These are phyloP conservation scores for Eurotiales sp. DNA, from an alignment of 2,329 filamentous ascomycete genomes.

Conservation along the genomic window DNA sequence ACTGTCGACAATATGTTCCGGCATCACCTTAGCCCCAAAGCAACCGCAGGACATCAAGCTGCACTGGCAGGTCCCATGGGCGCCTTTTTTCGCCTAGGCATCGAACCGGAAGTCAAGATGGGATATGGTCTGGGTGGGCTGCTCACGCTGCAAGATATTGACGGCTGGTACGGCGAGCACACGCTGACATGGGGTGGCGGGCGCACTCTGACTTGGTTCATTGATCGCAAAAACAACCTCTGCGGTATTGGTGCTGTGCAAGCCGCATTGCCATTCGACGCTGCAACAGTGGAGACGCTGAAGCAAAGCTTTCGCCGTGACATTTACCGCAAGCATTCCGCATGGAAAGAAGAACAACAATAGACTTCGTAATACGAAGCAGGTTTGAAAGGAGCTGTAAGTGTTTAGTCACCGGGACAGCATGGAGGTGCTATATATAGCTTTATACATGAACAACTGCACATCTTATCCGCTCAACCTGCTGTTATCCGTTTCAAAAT, in stretches of 20 bases:
- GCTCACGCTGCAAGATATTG: conserved; percentile 38
- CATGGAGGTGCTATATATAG: too few species aligned
- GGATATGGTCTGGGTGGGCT: conserved; percentile 43
- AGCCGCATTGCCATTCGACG: conserved; percentile 34
- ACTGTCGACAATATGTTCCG: conserved; percentile 28
- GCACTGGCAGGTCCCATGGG: conserved; percentile 31
- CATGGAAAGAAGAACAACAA: conserved; percentile 26
- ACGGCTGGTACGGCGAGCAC: conserved; percentile 43
- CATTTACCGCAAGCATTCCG: conserved; percentile 38
- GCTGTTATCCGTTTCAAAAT: too few species aligned
- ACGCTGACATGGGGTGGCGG: conserved; percentile 49
- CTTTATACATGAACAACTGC: too few species aligned
- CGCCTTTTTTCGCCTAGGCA: conserved; percentile 35
- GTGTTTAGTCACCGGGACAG: too few species aligned
- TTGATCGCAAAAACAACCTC: conserved; percentile 47
- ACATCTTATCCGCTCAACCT: too few species aligned
- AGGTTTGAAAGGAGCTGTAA: too few species aligned
- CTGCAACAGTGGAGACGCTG: conserved; percentile 23
- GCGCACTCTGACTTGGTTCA: conserved; percentile 46
- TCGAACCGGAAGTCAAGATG: conserved; percentile 27
- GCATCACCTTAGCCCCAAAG: conserved; percentile 25
- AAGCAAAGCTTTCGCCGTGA: conserved; percentile 44
- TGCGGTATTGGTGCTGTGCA: conserved; percentile 43
- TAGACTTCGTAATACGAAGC: too few species aligned
- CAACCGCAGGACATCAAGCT: conserved; percentile 23